A percentile compares a stretch with the other conserved stretches of the same genome.
These are phyloP conservation scores for Xylariaceae sp. DNA, from an alignment of 2,329 filamentous ascomycete genomes.

Conservation along the genomic window DNA sequence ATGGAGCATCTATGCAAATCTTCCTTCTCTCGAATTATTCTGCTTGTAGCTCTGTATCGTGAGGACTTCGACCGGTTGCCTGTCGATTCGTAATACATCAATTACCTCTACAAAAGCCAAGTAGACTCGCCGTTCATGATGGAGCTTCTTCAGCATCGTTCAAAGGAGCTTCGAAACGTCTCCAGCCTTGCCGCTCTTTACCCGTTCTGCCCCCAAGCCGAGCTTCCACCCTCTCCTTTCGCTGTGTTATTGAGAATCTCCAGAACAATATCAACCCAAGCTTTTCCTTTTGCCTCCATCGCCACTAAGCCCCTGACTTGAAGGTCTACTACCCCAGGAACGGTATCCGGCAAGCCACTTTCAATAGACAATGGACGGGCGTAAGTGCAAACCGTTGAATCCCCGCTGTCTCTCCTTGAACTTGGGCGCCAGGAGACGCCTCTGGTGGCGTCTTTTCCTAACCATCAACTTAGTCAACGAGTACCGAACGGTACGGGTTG, in stretches of 20 bases:
- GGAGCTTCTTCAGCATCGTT: constrained; percentile 24
- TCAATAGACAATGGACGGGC: constrained; percentile 36
- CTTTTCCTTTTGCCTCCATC: constrained; percentile 4
- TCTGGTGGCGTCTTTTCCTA: constrained; percentile 18
- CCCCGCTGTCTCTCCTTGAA: constrained; percentile 4
- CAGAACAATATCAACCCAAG: constrained; percentile 4
- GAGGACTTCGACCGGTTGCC: constrained; percentile 23
- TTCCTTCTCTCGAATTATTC: constrained; percentile 19
- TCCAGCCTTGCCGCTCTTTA: constrained; percentile 27
- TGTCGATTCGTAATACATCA: constrained; percentile 20
- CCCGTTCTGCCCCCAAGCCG: constrained; percentile 16
- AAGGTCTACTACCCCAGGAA: constrained; percentile 3
- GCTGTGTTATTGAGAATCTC: constrained; percentile 12
- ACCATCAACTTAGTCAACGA: constrained; percentile 56
- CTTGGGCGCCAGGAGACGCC: constrained; percentile 9
- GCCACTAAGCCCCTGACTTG: constrained; percentile 3
- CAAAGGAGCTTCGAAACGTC: constrained; percentile 25
- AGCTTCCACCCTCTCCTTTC: constrained; percentile 9
- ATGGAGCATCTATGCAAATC: constrained; percentile 25
- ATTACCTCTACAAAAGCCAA: constrained; percentile 35
- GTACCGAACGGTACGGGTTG: constrained; percentile 61
- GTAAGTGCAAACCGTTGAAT: constrained; percentile 31
- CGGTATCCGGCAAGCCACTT: constrained; percentile 13
- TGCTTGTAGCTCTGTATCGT: constrained; percentile 22
- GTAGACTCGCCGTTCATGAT: constrained; percentile 32